These are phyloP conservation scores for Anisodus tanguticus DNA, from an alignment of 257 asterid genomes.

Conservation along the genomic window DNA sequence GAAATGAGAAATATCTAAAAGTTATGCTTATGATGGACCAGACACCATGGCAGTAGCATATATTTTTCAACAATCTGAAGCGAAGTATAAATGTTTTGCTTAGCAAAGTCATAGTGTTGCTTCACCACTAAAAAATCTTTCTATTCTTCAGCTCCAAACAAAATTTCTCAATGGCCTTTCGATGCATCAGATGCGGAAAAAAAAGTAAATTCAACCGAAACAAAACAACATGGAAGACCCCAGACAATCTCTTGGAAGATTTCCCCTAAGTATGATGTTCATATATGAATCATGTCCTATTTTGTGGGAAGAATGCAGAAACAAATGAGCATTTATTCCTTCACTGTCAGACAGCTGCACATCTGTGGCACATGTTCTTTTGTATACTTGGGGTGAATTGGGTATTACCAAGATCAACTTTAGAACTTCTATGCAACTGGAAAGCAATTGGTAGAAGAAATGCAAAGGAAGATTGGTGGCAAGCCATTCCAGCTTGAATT, in stretches of 20 bases:
- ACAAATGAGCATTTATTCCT: too few relatives aligned
- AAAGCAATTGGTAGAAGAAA: too few relatives aligned
- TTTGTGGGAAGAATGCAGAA: too few relatives aligned
- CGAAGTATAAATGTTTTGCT: not conserved
- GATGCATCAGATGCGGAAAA: not conserved
- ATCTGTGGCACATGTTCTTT: too few relatives aligned
- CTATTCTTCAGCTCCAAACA: not conserved
- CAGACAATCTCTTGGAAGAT: conserved; percentile 18
- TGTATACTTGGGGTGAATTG: too few relatives aligned
- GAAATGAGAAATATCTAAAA: conserved; percentile 16
- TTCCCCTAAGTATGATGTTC: not conserved
- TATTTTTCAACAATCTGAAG: conserved; percentile 23
- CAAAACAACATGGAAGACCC: conserved; percentile 10
- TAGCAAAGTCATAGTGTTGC: not conserved
- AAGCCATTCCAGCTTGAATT: too few relatives aligned
- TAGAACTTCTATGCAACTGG: too few relatives aligned
- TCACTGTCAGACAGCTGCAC: too few relatives aligned
- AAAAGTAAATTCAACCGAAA: not conserved
- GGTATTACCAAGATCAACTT: too few relatives aligned
- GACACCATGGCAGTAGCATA: conserved; percentile 27
- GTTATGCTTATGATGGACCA: not conserved
- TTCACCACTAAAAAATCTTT: not conserved
- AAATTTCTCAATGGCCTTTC: not conserved
- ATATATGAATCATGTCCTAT: not conserved
- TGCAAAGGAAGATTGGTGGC: too few relatives aligned